Conservation (phyloP, 352 stramenopile genomes). For the Globisporangium abappressorium region DNA sequence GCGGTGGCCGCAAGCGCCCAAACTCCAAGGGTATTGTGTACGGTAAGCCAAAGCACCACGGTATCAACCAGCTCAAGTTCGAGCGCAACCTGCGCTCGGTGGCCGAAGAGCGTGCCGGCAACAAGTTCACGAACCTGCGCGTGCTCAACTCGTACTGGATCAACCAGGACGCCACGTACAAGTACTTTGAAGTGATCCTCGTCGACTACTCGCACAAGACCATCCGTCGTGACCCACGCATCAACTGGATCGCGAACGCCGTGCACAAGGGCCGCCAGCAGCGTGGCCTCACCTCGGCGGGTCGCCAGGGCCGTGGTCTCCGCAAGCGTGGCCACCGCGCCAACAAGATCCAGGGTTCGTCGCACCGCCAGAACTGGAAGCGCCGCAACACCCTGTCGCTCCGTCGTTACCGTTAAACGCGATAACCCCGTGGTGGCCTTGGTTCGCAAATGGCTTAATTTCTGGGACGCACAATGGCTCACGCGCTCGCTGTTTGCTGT, state of each 20-base stretch:
- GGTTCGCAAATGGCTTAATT: slow-evolving; percentile 18
- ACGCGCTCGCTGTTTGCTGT: not conserved
- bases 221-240: slow-evolving; percentile 98
- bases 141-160: slow-evolving; percentile 99
- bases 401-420: slow-evolving; percentile 95
- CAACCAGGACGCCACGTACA: slow-evolving; percentile 99
- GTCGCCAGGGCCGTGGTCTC: slow-evolving; percentile 96
- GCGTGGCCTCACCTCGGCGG: slow-evolving; percentile 98
- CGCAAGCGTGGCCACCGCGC: slow-evolving; percentile 98
- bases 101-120: slow-evolving; percentile 97
- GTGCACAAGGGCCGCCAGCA: slow-evolving; percentile 99
- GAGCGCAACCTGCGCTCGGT: slow-evolving; percentile 97
- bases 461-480: not conserved
- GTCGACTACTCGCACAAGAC: slow-evolving; percentile 97
- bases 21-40: slow-evolving; percentile 99
- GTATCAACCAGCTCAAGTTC: slow-evolving; percentile 99
- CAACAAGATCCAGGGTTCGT: slow-evolving; percentile 99
- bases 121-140: slow-evolving; percentile 97
- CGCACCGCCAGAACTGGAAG: slow-evolving; percentile 97
- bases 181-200: slow-evolving; percentile 99
- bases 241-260: slow-evolving; percentile 99
- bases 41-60: slow-evolving; percentile 99
- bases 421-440: slow-evolving; percentile 8
- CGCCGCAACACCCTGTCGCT: slow-evolving; percentile 98
- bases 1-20: slow-evolving; percentile 98